Conservation (phyloP, 768 basidiomycete species). For the Clavaria fumosa region DNA sequence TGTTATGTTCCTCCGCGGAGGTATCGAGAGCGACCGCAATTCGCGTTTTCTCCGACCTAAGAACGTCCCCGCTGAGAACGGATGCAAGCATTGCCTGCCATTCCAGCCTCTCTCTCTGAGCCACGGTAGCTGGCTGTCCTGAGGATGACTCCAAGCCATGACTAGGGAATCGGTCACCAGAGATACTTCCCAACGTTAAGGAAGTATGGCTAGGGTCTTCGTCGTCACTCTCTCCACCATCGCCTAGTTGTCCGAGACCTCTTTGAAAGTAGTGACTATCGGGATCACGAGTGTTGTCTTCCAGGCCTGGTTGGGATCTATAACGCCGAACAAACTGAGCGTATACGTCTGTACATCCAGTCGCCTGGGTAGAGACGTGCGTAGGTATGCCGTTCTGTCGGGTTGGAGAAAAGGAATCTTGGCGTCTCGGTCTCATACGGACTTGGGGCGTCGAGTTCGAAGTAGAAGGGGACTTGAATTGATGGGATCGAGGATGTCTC, state of each 20-base stretch:
- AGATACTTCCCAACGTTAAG: constrained; percentile 28
- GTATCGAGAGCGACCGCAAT: constrained; percentile 69
- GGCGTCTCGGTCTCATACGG: constrained; percentile 4
- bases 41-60: constrained; percentile 88
- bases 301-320: constrained; percentile 43
- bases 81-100: constrained; percentile 95
- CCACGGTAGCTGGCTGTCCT: constrained; percentile 48
- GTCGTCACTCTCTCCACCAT: constrained; percentile 65
- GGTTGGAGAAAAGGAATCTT: constrained; percentile 1
- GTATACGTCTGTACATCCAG: constrained; percentile 45
- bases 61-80: constrained; percentile 85
- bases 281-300: constrained; percentile 65
- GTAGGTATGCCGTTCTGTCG: constrained; percentile 1
- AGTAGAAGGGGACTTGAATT: constrained; percentile 19
- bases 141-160: constrained; percentile 46
- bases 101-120: constrained; percentile 73
- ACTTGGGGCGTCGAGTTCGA: constrained; percentile 10
- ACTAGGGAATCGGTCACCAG: constrained; percentile 34
- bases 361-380: neutral
- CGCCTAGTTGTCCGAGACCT: constrained; percentile 48
- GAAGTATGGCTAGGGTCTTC: constrained; percentile 39
- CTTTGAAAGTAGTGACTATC: constrained; percentile 71
- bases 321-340: constrained; percentile 69
- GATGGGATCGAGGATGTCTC: constrained; percentile 26
- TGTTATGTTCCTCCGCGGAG: constrained; percentile 52